Base-by-base conservation (phyloP, 2,329 filamentous ascomycete species). In the Aspergillus tamarii region DNA sequence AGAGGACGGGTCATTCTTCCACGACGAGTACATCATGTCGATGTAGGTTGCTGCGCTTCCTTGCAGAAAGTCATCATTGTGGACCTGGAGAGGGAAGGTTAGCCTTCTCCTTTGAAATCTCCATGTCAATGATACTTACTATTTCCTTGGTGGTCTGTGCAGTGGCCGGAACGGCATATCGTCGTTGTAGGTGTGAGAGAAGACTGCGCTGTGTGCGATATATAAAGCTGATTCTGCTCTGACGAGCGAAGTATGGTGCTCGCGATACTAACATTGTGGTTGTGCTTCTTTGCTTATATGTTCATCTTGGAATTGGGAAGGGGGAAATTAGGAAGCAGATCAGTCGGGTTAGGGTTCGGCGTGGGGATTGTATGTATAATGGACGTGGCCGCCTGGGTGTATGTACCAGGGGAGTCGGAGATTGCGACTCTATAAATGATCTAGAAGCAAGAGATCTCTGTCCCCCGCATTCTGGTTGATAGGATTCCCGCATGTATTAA, bases 1-100 rank as follows among this genome's bases (percentile, higher is more conserved):
- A 76, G 92, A 97, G 74, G 89, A 87, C 57, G 95, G 94, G 73
- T 98, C 93, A 69, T 91, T 85, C 82, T 94, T 97, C 95, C 95
- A 99, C 78, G 94, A 89, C 84, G 97, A 85, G 82, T 99, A 99
- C 95, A 99, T 98, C 85, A 97, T 95, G 80, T 99, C 95, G 78
- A 99, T 93, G 84, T 99, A 99, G 84, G 96, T 97, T 81, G 95
- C 95, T 64, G 94, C 94, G 84, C 92, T 97, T 71, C 95, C 95
- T 68, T 93, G 92, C 66, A 99, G 87, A 85, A 98, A 99, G 83
- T 43, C 46, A 8, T 41, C 54, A 52, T 54, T 54, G 19, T 54
- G 50, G 19, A n/a, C 16, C 50, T 54, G 16, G 11, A 39, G 14
- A 19, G 12, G 8, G 19, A 3, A 23, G 23, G 19, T 54, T 54